Evolutionary conservation across 805 yeast genomes (phyloP).

Genomic region (Zygosaccharomyces rouxii): DNA sequence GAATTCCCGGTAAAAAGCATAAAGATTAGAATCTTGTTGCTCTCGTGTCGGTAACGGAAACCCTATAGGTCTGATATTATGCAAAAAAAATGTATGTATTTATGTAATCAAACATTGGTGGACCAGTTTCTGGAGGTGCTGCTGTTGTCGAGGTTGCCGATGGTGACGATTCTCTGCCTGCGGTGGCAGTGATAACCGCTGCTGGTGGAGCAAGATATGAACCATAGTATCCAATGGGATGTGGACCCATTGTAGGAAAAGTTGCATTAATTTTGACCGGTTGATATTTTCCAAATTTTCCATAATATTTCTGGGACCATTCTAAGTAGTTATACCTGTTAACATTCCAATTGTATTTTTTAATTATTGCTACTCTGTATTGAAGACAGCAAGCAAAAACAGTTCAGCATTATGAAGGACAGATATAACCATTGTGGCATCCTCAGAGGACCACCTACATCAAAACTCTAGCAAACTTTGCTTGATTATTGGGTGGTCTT

Average conservation of each 20-base stretch:
- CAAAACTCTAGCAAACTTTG: conserved; percentile 16
- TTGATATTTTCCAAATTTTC: background rate
- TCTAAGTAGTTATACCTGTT: background rate
- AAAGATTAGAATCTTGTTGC: conserved; percentile 67
- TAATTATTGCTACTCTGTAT: background rate
- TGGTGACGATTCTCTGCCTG: too few species aligned
- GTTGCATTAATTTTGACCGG: background rate
- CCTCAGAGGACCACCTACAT: background rate
- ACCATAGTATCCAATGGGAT: conserved; percentile 6
- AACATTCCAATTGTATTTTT: background rate
- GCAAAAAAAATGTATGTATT: conserved; percentile 5
- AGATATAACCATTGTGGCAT: too few species aligned
- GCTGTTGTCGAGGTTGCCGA: too few species aligned
- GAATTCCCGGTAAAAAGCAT: conserved; percentile 48
- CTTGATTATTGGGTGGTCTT: conserved; percentile 23
- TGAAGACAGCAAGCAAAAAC: background rate
- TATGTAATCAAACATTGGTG: conserved; percentile 6
- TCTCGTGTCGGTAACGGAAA: conserved; percentile 38
- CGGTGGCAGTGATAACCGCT: too few species aligned
- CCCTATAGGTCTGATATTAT: conserved; percentile 5
- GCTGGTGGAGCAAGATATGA: too few species aligned
- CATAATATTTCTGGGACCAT: background rate
- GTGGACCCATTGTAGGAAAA: background rate
- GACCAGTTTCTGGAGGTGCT: background rate
- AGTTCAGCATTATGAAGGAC: background rate